Evolutionary conservation across 495 filamentous ascomycete genomes (phyloP), one percentile per base, ranked within the genome.

Genomic region (Talaromyces adpressus): DNA sequence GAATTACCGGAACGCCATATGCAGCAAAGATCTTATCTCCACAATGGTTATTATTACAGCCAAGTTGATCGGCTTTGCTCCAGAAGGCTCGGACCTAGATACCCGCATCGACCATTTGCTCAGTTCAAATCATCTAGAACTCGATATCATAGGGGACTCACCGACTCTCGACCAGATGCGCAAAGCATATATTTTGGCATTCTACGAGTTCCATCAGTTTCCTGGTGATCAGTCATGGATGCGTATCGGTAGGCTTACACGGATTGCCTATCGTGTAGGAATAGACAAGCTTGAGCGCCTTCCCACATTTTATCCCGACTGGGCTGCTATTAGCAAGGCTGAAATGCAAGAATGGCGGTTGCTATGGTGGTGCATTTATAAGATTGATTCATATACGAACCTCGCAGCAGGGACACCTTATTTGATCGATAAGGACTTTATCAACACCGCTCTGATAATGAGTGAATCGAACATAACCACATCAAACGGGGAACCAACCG

Each of bases 131-230:
- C 32, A 29, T 58, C 8, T 32, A 8, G 56, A 29, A 29, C 29
- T 58, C 29, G 56, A 58, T 3, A 9, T 18, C 4, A 32, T 32
- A 4, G 32, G 27, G 2, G 56, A 32, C 25, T 34, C 29, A n/a
- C 56, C 32, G 7, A 58, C 56, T n/a, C 30, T 58, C 56, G 29
- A 58, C 29, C 12, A 32, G 7, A 29, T 58, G 29, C 29, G 56
- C 27, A 29, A 58, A 34, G 56, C 56, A 6, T 58, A 20, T 8
- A 32, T 58, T 29, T 20, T 58, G n/a, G 29, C 56, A 5, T 58
- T 58, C 20, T 58, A 32, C 56, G 56, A 58, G 29, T 58, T 58
- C 7, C 56, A 58, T 58, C 56, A 58, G 32, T 32, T 29, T 32
- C 56, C 56, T 4, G 56, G 56, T 7, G 16, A 32, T 58, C 56